A percentile compares a stretch with the other conserved stretches of the same genome.
phyloP scores from a whole-genome alignment of 352 stramenopile species.

The Phytopythium vexans region DNA sequence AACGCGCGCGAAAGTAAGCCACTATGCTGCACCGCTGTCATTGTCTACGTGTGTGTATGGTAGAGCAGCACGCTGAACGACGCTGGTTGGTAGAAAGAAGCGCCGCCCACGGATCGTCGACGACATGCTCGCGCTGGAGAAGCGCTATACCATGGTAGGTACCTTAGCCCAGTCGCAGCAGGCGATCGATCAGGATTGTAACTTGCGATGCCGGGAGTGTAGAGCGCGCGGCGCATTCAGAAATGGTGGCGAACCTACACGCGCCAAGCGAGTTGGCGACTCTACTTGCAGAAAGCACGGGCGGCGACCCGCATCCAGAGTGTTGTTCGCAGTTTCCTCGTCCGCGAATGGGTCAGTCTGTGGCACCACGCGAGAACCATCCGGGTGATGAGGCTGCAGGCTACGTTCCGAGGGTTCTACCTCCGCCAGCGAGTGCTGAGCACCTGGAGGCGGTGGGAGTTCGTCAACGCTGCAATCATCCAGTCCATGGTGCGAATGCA shows the following conservation, averaged over 20 bases:
- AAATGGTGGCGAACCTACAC: constrained; percentile 50
- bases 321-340: constrained; percentile 45
- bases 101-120: constrained; percentile 54
- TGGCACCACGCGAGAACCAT: constrained; percentile 59
- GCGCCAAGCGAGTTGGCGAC: constrained; percentile 37
- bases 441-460: constrained; percentile 57
- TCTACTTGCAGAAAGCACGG: constrained; percentile 36
- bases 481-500: constrained; percentile 59
- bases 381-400: constrained; percentile 54
- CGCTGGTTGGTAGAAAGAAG: constrained; percentile 30
- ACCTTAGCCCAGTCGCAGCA: background rate
- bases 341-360: constrained; percentile 33
- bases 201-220: background rate
- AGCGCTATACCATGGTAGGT: constrained; percentile 37
- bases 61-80: background rate
- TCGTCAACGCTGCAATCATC: constrained; percentile 53
- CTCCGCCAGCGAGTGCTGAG: constrained; percentile 34
- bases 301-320: constrained; percentile 56
- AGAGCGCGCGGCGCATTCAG: constrained; percentile 48
- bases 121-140: constrained; percentile 70
- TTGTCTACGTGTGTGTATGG: background rate
- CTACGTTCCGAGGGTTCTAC: constrained; percentile 52
- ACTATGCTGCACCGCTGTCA: too few relatives aligned
- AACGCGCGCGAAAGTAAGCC: constrained; percentile 36
- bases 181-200: too few relatives aligned